phyloP scores from a whole-genome alignment of 1,284 basidiomycete species.

The Trichosporon ovoides region DNA sequence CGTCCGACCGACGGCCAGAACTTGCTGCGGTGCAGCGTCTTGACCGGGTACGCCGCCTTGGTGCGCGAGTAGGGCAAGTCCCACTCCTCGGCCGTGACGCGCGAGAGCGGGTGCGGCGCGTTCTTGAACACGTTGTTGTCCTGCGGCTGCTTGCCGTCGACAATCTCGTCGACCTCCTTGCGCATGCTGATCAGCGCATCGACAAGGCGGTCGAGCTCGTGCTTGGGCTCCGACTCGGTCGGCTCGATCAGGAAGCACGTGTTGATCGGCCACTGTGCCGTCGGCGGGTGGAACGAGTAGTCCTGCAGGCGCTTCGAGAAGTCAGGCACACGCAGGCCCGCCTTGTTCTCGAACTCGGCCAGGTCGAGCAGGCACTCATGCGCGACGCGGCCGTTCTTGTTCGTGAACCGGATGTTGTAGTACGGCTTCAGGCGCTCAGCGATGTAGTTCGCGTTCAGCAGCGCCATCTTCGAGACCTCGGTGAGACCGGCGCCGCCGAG shows the following conservation, averaged over 20 bases:
- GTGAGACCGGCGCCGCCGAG: slow-evolving; percentile 83
- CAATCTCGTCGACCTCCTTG: slow-evolving; percentile 81
- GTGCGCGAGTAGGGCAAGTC: slow-evolving; percentile 79
- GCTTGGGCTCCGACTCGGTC: slow-evolving; percentile 85
- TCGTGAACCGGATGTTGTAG: slow-evolving; percentile 86
- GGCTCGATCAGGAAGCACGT: slow-evolving; percentile 82
- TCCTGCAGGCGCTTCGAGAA: slow-evolving; percentile 84
- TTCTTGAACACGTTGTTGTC: slow-evolving; percentile 83
- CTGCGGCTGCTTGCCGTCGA: slow-evolving; percentile 73
- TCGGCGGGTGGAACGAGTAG: slow-evolving; percentile 46
- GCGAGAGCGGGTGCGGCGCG: slow-evolving; percentile 81
- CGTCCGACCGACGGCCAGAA: slow-evolving; percentile 90
- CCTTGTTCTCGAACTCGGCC: slow-evolving; percentile 83
- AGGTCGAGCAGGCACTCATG: slow-evolving; percentile 95
- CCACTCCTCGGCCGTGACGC: slow-evolving; percentile 75
- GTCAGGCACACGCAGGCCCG: slow-evolving; percentile 86
- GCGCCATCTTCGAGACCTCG: slow-evolving; percentile 75
- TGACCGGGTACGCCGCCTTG: slow-evolving; percentile 75
- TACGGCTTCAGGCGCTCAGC: slow-evolving; percentile 76
- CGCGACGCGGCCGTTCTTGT: slow-evolving; percentile 82
- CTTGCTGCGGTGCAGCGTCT: slow-evolving; percentile 73
- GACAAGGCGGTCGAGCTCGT: slow-evolving; percentile 88
- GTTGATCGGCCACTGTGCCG: slow-evolving; percentile 71
- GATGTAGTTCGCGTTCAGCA: slow-evolving; percentile 97
- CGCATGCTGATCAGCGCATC: slow-evolving; percentile 96